Conservation (phyloP, 495 filamentous ascomycete genomes). For the Xanthoparmelia taractica region DNA sequence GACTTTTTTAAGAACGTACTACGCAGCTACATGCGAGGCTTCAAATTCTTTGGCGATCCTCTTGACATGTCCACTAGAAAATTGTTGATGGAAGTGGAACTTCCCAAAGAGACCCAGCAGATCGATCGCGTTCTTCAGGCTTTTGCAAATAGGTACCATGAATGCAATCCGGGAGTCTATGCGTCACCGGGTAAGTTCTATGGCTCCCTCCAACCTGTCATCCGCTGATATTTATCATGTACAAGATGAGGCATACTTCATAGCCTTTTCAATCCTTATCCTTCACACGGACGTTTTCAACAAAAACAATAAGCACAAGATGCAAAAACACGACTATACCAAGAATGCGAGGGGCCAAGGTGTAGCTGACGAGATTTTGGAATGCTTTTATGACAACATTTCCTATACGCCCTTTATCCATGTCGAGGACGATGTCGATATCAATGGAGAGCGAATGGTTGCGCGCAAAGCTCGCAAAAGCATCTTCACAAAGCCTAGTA, state of each 20-base stretch:
- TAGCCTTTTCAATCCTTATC: constrained; percentile 93
- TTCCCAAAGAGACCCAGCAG: constrained; percentile 96
- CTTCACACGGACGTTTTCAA: constrained; percentile 98
- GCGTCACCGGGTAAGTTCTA: constrained; percentile 54
- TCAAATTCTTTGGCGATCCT: constrained; percentile 89
- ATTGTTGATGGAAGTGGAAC: constrained; percentile 89
- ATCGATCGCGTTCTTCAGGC: constrained; percentile 90
- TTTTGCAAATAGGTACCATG: constrained; percentile 94
- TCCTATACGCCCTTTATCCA: constrained; percentile 96
- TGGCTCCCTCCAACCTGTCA: not conserved
- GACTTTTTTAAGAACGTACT: constrained; percentile 74
- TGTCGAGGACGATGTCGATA: constrained; percentile 81
- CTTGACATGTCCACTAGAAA: constrained; percentile 97
- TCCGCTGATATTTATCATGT: constrained; percentile 3
- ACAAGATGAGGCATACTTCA: constrained; percentile 87
- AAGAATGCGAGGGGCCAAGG: constrained; percentile 89
- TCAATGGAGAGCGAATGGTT: constrained; percentile 65
- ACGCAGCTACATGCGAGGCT: constrained; percentile 89
- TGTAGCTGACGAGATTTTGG: constrained; percentile 83
- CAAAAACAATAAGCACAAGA: constrained; percentile 98
- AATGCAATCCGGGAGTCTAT: constrained; percentile 97
- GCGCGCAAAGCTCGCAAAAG: constrained; percentile 63
- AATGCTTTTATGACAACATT: constrained; percentile 97
- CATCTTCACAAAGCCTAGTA: constrained; percentile 56
- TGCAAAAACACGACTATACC: constrained; percentile 92